A percentile compares a stretch with the other conserved stretches of the same genome.
These are phyloP conservation scores for Boletellus ananiceps DNA, from an alignment of 768 basidiomycete species.

Conservation along the genomic window DNA sequence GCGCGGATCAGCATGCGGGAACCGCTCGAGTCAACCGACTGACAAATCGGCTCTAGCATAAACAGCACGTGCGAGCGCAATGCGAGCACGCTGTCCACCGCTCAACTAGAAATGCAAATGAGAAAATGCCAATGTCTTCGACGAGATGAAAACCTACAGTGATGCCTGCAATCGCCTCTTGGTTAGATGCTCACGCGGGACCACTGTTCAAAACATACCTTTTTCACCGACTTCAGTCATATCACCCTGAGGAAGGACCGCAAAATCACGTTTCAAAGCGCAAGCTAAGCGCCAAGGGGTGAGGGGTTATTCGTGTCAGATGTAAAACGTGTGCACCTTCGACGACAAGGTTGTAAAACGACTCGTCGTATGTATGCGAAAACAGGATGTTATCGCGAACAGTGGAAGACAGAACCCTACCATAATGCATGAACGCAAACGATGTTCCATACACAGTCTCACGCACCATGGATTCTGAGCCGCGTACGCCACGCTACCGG, in stretches of 20 bases:
- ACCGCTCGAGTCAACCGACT: too few species aligned
- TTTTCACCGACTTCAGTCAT: conserved; percentile 84
- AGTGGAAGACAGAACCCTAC: conserved; percentile 78
- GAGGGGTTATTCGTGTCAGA: background rate
- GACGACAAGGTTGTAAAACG: conserved; percentile 76
- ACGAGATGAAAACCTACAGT: conserved; percentile 41
- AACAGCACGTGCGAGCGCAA: too few species aligned
- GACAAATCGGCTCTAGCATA: too few species aligned
- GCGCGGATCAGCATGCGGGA: background rate
- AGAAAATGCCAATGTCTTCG: conserved; percentile 9
- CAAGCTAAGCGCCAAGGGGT: conserved; percentile 51
- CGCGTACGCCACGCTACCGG: conserved; percentile 75
- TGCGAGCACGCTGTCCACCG: too few species aligned
- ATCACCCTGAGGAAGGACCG: conserved; percentile 76
- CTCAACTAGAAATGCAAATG: conserved; percentile 3
- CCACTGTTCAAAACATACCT: conserved; percentile 36
- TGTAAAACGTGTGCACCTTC: conserved; percentile 48
- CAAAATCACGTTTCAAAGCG: conserved; percentile 77
- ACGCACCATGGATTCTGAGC: conserved; percentile 81
- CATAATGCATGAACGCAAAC: background rate
- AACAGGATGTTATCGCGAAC: conserved; percentile 91
- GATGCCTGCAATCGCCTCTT: conserved; percentile 34
- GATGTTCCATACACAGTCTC: too few species aligned
- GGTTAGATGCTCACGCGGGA: background rate
- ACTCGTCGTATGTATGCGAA: conserved; percentile 82